Evolutionary conservation across 75 land plant species (phyloP).

Genomic region (Pinus tabuliformis): DNA sequence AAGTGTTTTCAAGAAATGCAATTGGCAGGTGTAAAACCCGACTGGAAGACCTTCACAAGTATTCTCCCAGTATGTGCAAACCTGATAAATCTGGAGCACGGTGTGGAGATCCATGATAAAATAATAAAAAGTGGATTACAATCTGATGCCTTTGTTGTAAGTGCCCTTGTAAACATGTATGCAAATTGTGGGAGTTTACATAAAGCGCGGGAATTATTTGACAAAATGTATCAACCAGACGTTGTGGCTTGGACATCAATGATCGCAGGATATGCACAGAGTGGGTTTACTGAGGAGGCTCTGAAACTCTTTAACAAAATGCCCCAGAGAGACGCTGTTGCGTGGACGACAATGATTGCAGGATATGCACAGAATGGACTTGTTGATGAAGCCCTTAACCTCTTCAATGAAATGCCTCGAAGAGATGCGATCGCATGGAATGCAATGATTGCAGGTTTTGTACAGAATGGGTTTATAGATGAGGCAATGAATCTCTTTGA

Average conservation of each 20-base stretch:
- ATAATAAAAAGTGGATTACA: slow-evolving; percentile 5
- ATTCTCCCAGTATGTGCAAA: slow-evolving; percentile 18
- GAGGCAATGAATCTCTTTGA: slow-evolving; percentile 29
- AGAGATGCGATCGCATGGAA: slow-evolving; percentile 54
- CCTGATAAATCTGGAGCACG: slow-evolving; percentile 27
- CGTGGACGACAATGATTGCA: slow-evolving; percentile 17
- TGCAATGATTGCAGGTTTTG: slow-evolving; percentile 52
- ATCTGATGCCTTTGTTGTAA: slow-evolving; percentile 26
- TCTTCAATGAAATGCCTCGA: slow-evolving; percentile 44
- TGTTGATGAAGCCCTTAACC: slow-evolving; percentile 17
- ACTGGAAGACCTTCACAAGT: neutral
- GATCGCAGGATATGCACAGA: slow-evolving; percentile 30
- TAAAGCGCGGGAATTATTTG: slow-evolving; percentile 46
- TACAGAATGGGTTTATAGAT: slow-evolving; percentile 30
- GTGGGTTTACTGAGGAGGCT: slow-evolving; percentile 38
- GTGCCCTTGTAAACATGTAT: slow-evolving; percentile 54
- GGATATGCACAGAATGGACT: slow-evolving; percentile 1
- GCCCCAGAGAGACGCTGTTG: neutral
- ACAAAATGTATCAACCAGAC: slow-evolving; percentile 11
- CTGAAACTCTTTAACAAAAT: slow-evolving; percentile 22
- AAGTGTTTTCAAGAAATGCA: neutral
- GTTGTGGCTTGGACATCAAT: slow-evolving; percentile 45
- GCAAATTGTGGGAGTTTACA: slow-evolving; percentile 45
- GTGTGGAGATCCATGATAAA: slow-evolving; percentile 31
- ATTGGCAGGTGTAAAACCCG: neutral